Conservation (phyloP, 2,329 filamentous ascomycete genomes). For the Blastomyces parvus region DNA sequence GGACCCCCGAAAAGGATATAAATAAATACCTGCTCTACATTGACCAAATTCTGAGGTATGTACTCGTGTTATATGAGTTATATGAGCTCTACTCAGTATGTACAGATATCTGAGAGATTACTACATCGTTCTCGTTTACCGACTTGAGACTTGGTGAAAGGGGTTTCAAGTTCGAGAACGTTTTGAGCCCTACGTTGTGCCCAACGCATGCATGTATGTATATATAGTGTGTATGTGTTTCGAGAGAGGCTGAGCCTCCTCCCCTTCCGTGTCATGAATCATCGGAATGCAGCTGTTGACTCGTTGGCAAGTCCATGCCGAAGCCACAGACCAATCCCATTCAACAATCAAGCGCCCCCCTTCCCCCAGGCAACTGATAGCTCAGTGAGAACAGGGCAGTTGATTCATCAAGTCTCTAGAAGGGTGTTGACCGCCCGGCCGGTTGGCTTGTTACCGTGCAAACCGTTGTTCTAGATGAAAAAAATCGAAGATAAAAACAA, state of each 20-base stretch:
- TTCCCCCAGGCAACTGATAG: too few relatives aligned
- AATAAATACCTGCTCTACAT: too few relatives aligned
- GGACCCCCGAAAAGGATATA: too few relatives aligned
- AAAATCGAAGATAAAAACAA: background rate
- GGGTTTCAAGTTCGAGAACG: background rate
- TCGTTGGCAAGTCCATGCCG: background rate
- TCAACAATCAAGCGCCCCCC: background rate
- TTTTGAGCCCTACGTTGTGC: background rate
- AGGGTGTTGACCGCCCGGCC: too few relatives aligned
- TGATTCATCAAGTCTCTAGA: background rate
- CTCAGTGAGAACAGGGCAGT: background rate
- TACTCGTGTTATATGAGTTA: background rate
- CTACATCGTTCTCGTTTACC: background rate
- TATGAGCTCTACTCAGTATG: too few relatives aligned
- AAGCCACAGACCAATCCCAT: background rate
- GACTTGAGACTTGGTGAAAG: background rate
- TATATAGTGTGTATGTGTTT: too few relatives aligned
- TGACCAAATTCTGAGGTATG: too few relatives aligned
- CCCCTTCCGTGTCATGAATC: background rate
- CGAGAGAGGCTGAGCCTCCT: background rate
- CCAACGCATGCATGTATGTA: background rate
- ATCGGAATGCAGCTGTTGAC: background rate
- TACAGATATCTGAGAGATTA: background rate
- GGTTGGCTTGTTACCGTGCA: background rate
- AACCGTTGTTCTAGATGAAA: background rate